phyloP scores from a whole-genome alignment of 169 alveolate species.

The Cryptosporidium ryanae region DNA sequence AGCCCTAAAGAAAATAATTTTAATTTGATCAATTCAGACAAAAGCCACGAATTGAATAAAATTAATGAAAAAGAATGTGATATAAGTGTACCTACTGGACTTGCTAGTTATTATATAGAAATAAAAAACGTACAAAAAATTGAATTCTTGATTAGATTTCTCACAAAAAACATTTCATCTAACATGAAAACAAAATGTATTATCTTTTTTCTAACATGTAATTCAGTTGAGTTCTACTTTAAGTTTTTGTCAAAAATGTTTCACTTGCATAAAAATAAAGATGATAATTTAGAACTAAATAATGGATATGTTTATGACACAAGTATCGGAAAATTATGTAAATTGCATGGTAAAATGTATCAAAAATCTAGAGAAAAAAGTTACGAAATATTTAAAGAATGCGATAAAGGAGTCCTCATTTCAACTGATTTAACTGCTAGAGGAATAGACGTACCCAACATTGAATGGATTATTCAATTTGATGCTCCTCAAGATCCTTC shows the following conservation, averaged over 20 bases:
- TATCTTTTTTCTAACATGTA: conserved; percentile 82
- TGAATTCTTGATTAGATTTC: conserved; percentile 75
- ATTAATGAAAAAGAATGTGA: conserved; percentile 5
- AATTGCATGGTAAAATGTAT: conserved; percentile 89
- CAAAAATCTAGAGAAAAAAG: conserved; percentile 82
- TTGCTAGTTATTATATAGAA: conserved; percentile 68
- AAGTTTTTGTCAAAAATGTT: conserved; percentile 36
- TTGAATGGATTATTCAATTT: conserved; percentile 93
- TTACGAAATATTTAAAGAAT: conserved; percentile 78
- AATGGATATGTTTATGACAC: conserved; percentile 15
- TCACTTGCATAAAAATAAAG: background rate
- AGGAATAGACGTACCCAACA: conserved; percentile 94
- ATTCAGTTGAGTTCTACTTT: conserved; percentile 79
- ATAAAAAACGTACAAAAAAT: conserved; percentile 10
- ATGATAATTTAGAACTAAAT: background rate
- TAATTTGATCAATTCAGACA: background rate
- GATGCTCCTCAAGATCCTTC: conserved; percentile 95
- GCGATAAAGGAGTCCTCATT: conserved; percentile 82
- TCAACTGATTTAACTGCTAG: conserved; percentile 95
- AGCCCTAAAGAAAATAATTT: background rate
- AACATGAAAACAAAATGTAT: conserved; percentile 71
- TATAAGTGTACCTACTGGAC: conserved; percentile 75
- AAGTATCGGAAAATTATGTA: conserved; percentile 73
- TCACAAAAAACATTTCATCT: conserved; percentile 53
- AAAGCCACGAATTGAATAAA: background rate